Evolutionary conservation across 2,329 filamentous ascomycete genomes (phyloP), one percentile per base, ranked within the genome.

Genomic region (Balansia obtecta): DNA sequence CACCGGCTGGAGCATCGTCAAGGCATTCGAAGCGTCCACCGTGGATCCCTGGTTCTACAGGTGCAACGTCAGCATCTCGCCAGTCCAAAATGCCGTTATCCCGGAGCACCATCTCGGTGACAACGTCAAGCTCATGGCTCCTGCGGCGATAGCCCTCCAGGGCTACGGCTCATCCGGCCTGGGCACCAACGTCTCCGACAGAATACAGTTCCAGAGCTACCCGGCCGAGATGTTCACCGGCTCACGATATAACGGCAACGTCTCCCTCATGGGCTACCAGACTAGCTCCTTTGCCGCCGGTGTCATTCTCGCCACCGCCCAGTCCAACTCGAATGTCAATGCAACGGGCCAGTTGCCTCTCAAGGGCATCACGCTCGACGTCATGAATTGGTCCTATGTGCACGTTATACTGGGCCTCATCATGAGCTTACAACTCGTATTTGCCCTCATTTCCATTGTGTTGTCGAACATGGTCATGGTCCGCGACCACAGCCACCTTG

Each of bases 151-250:
- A 15, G 70, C 70, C 0, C 63, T 71, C 5, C 63, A 68, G 37
- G 70, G 69, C 5, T 71, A 68, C 51, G 58, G 59, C 32, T 55
- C 56, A 1, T 58, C 60, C 2, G 16, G 44, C 5, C 53, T 57
- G 11, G 61, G 56, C 48, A 57, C 32, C 47, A 57, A 57, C 52
- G 53, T 54, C 50, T 54, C 58, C 34, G 50, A 53, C 15, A 48
- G 53, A 48, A 52, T 59, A 37, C 62, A 65, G 53, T 66, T 61
- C 43, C 68, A 71, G 54, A 66, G 65, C 10, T 74, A 73, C 47
- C 71, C 72, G 0, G 60, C 64, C 27, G 67, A 71, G 47, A 65
- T 66, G 1, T 52, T 60, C 4, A 71, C 66, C 47, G 72, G 71
- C 2, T 38, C 41, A 0, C 58, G 64, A 2, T 48, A 57, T 12